Conservation (phyloP, 805 yeast species). For the Starmerella geochares region DNA sequence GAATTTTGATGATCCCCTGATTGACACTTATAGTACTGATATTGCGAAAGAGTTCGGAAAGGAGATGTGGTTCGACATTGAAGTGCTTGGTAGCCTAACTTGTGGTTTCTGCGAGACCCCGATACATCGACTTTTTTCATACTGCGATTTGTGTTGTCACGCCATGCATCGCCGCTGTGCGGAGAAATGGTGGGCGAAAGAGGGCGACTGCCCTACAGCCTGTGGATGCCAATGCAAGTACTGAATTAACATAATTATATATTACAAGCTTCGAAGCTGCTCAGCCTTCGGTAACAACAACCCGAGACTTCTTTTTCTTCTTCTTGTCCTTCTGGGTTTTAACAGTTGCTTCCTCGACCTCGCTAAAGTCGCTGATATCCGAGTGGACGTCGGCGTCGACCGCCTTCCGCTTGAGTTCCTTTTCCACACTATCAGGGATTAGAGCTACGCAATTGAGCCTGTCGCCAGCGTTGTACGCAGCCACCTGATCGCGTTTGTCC, state of each 20-base stretch:
- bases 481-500: conserved; percentile 59
- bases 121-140: conserved; percentile 49
- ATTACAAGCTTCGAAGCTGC: neutral
- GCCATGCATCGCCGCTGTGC: conserved; percentile 72
- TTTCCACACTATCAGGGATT: conserved; percentile 64
- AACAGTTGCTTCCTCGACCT: conserved; percentile 12
- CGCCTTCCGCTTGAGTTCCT: conserved; percentile 37
- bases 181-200: conserved; percentile 59
- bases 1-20: conserved; percentile 35
- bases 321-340: conserved; percentile 17
- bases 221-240: conserved; percentile 64
- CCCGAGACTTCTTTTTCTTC: conserved; percentile 28
- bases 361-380: conserved; percentile 23
- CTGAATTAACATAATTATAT: neutral
- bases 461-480: conserved; percentile 84
- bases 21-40: neutral
- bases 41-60: neutral
- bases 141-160: conserved; percentile 70
- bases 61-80: conserved; percentile 4
- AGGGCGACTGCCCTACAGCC: conserved; percentile 65
- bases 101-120: conserved; percentile 61
- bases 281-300: conserved; percentile 20
- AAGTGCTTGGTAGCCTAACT: conserved; percentile 28
- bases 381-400: neutral
- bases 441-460: conserved; percentile 76